Base-by-base conservation (phyloP, 192 early-diverging fungal species). In the Lunasporangiospora selenospora region DNA sequence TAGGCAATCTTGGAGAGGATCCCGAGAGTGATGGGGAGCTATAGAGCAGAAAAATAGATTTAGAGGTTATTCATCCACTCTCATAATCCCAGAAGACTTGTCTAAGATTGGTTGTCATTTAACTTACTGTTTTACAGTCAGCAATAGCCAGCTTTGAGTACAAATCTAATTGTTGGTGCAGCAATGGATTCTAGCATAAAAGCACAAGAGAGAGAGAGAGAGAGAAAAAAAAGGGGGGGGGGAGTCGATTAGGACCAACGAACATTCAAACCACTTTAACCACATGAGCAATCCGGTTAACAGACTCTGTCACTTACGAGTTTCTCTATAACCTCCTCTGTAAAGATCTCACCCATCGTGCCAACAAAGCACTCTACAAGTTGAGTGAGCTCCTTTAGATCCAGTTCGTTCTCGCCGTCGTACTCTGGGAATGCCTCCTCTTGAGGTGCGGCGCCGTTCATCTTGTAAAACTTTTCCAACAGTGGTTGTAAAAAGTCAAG, bases 271-370 rank as follows among this genome's bases (percentile, higher is more conserved):
- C n/a, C n/a, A n/a, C n/a, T n/a, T n/a, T n/a, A n/a, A n/a, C n/a
- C n/a, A n/a, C n/a, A n/a, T n/a, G n/a, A n/a, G n/a, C n/a, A n/a
- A n/a, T n/a, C n/a, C n/a, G n/a, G n/a, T n/a, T 27, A 6, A 41
- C 53, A 42, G 23, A 31, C 23, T 21, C 1, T 24, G 1, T 6
- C 7, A 39, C 57, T 24, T 73, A 73, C 69, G 40, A 73, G 42
- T 54, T 63, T 73, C 49, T 73, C 61, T 10, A 73, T 62, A 55
- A 73, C 69, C 26, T 73, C 69, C 26, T 73, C 69, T 21, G 53
- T 73, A 45, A 58, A 73, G 7, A 73, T 43, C 27, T 73, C 69
- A 9, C 60, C 69, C 6, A 73, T 48, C 26, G 53, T 48, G 4
- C 69, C 69, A 18, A 62, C 69, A 53, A 73, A 73, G 27, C 69